Percentiles rank a stretch among this genome's conserved stretches.
Conservation (phyloP, 2,329 filamentous ascomycete genomes). For the Phyllosticta citriasiana region DNA sequence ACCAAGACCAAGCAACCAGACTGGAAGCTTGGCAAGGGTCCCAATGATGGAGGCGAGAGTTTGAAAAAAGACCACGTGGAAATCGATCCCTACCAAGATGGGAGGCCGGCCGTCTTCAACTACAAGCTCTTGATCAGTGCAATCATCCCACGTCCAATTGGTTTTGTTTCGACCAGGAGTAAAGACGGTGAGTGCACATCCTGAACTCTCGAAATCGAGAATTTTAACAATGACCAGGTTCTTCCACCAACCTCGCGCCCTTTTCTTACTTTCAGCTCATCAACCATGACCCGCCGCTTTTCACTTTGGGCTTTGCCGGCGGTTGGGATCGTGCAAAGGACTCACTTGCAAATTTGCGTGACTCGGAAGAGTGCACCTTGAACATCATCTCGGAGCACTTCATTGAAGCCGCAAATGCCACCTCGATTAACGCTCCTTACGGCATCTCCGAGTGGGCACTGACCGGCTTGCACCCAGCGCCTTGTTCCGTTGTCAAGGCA, state of each 20-base stretch:
- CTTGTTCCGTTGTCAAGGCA: slow-evolving; percentile 55
- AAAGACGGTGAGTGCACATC: slow-evolving; percentile 45
- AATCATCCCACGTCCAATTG: slow-evolving; percentile 73
- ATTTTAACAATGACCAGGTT: slow-evolving; percentile 11
- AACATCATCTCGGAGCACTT: slow-evolving; percentile 82
- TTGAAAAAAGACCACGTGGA: slow-evolving; percentile 54
- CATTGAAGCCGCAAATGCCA: slow-evolving; percentile 79
- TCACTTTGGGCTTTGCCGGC: slow-evolving; percentile 54
- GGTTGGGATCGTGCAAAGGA: slow-evolving; percentile 60
- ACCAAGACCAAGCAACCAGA: slow-evolving; percentile 54
- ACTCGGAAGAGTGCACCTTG: slow-evolving; percentile 66
- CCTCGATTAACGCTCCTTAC: slow-evolving; percentile 66
- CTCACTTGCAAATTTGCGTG: slow-evolving; percentile 62
- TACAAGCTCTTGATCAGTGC: slow-evolving; percentile 87
- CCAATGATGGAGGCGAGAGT: slow-evolving; percentile 46
- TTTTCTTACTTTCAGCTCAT: slow-evolving; percentile 82
- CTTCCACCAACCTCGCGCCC: slow-evolving; percentile 66
- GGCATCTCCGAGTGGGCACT: slow-evolving; percentile 72
- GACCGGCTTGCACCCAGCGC: slow-evolving; percentile 61
- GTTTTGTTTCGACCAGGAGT: slow-evolving; percentile 49
- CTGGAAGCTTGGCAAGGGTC: slow-evolving; percentile 58
- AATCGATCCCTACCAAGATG: slow-evolving; percentile 71
- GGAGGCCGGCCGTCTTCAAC: slow-evolving; percentile 59
- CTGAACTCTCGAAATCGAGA: neutral
- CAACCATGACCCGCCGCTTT: slow-evolving; percentile 77